Evolutionary conservation across 2,329 filamentous ascomycete species (phyloP).

Genomic region (Sphaerulina musiva): DNA sequence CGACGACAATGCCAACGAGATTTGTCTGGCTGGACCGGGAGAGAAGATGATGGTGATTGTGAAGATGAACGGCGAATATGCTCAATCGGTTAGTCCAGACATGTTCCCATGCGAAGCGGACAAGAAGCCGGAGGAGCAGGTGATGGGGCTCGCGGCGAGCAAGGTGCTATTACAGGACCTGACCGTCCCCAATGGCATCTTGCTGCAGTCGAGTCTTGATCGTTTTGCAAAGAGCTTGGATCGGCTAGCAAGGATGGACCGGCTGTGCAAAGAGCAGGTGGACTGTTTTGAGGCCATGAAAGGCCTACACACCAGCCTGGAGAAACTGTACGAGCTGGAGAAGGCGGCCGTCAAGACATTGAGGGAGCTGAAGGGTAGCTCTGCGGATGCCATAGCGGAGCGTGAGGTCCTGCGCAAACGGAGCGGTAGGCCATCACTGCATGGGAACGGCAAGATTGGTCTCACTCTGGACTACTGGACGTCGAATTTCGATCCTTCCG

Average conservation of each 20-base stretch:
- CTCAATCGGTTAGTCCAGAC: slow-evolving; percentile 53
- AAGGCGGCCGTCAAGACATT: slow-evolving; percentile 41
- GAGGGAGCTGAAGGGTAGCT: slow-evolving; percentile 42
- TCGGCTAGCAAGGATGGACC: slow-evolving; percentile 62
- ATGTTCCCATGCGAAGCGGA: slow-evolving; percentile 58
- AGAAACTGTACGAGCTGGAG: slow-evolving; percentile 66
- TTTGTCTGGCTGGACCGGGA: slow-evolving; percentile 33
- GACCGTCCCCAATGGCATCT: slow-evolving; percentile 52
- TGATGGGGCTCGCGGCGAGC: slow-evolving; percentile 45
- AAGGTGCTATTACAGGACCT: slow-evolving; percentile 62
- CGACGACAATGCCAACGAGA: slow-evolving; percentile 27
- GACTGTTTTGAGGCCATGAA: slow-evolving; percentile 73
- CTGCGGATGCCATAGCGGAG: slow-evolving; percentile 28
- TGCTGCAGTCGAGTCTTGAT: slow-evolving; percentile 63
- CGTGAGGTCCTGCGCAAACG: slow-evolving; percentile 60
- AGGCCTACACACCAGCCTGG: slow-evolving; percentile 64
- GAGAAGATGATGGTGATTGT: slow-evolving; percentile 29
- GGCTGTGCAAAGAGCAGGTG: slow-evolving; percentile 61
- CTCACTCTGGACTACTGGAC: slow-evolving; percentile 70
- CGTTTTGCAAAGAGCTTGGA: slow-evolving; percentile 66
- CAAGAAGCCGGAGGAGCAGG: slow-evolving; percentile 49
- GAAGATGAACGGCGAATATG: slow-evolving; percentile 26
- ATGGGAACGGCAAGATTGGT: slow-evolving; percentile 60
- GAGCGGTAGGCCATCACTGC: slow-evolving; percentile 66
- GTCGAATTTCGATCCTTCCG: slow-evolving; percentile 15